Base-by-base conservation (phyloP, 148 eudicot genomes). In the Dysphania ambrosioides region DNA sequence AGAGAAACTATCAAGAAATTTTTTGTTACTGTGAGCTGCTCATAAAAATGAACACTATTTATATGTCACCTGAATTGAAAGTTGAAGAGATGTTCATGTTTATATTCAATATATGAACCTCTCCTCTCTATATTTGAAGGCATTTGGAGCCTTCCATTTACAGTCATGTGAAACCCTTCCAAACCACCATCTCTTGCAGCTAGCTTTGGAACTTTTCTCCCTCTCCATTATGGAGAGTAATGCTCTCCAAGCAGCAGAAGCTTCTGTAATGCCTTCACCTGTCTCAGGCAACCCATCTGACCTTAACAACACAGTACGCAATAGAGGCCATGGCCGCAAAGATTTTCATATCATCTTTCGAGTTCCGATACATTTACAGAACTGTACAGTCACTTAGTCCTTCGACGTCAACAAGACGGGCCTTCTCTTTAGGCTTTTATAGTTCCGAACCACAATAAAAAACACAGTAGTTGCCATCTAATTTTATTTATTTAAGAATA, bases 131-230 rank as follows among this genome's bases (percentile, higher is more conserved):
- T 92, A 92, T 56, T 85, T 83, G 76, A 92, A 95, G 79, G 98
- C 92, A 36, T 90, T 73, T 87, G 91, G 74, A 92, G 98, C 83
- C 95, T 92, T 83, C 98, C 98, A 82, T 92, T 89, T 63, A 95
- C 92, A 77, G 93, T 87, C 92, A 90, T 87, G 81, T 95, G 96
- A 75, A 92, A 90, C 76, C 97, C 98, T 85, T 92, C 97, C 69
- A 66, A 75, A 47, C 98, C 98, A 53, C 27, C 59, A 31, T 79
- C 70, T 21, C 32, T 32, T 18, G 26, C 47, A 68, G 36, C 29
- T 49, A 68, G 36, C 29, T 49, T 67, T 59, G 41, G 75, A 66
- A 18, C 26, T 23, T 58, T 71, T 59, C 42, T 70, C 72, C 23
- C 56, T 53, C 72, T 80, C 44, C 13, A 80, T 75, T 4, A 64